Base-by-base conservation (phyloP, 1,139 yeast genomes). In the Kodamaea ohmeri region DNA sequence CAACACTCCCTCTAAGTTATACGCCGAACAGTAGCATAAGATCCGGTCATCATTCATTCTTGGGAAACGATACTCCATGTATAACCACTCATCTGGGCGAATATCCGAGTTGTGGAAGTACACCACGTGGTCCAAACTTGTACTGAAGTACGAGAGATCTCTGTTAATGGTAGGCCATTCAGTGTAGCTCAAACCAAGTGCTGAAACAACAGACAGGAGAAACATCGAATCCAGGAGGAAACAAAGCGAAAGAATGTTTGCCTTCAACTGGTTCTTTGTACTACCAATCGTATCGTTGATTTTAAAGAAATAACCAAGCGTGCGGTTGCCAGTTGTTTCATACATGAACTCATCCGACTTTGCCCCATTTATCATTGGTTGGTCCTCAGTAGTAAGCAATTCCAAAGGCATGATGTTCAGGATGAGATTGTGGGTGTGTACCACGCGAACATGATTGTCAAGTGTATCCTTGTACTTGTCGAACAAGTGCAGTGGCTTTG, bases 71-170 rank as follows among this genome's bases (percentile, higher is more conserved):
- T 55, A 67, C 46, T 67, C 73, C 41, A 67, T 43, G 45, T 58
- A 70, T 45, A 67, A 44, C 72, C 73, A 69, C 19, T 58, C 55
- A 20, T 65, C 61, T 3, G 71, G 59, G 45, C 67, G 67, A 35
- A 55, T 65, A 38, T 63, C 56, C 3, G 43, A 42, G 40, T 63
- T 70, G 43, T 69, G 74, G 52, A 60, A 63, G 45, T 56, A 65
- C 16, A 69, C 49, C 13, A 63, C 42, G 45, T 69, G 73, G 47
- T 69, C 74, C 51, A 70, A 59, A 39, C 69, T 63, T 2, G 70
- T 73, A 36, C 70, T 55, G 54, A 61, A 64, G 48, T 61, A 67
- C 34, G 47, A 42, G 9, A 44, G 26, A 37, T 20, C 49, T 53
- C 25, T 38, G 49, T 32, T 35, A 22, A 35, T 13, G 4, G 28